Evolutionary conservation across 1,284 basidiomycete species (phyloP), one percentile per base, ranked within the genome.

Genomic region (Porogramme epimiltina): DNA sequence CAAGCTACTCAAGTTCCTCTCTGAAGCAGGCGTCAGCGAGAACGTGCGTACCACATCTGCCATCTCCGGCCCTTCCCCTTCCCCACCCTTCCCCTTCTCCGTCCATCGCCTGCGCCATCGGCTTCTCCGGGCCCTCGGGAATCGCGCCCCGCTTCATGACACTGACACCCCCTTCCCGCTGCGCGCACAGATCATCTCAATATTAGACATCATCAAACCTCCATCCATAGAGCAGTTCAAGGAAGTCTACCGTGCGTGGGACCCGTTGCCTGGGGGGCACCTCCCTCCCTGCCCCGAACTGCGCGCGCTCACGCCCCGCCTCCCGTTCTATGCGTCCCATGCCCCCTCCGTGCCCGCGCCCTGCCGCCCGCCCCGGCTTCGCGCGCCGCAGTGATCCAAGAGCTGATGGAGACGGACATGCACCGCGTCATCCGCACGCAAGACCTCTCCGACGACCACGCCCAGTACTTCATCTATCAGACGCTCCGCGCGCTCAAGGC

Each of bases 401-500:
- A 88, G 63, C 70, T 86, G 52, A 84, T 85, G 80, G 90, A 93
- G 65, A 91, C 80, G 18, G 82, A 86, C 69, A 79, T 89, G 72
- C 82, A 88, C 69, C 79, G 83, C 18, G 84, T 86, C 28, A 90
- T 92, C 63, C 77, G 83, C 19, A 87, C 85, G n/a, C 87, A 91
- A 68, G 86, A 91, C 63, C 79, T 93, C 26, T 85, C 81, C 16
- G 89, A 93, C 64, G 91, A 93, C 67, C 91, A 91, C 63, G 87
- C 75, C 1, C 80, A 84, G 63, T 86, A 86, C 64, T 93, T 93
- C 53, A 63, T 60, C 31, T 66, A 85, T 92, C 55, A 94, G 68
- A 95, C 93, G 0, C 82, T 97, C 16, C 87, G 95, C 40, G 95
- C 93, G 0, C 81, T 98, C 66, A 98, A 98, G 71, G 94, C 94